Base-by-base conservation (phyloP, 2,329 filamentous ascomycete genomes). In the Amauroascus verrucosus region DNA sequence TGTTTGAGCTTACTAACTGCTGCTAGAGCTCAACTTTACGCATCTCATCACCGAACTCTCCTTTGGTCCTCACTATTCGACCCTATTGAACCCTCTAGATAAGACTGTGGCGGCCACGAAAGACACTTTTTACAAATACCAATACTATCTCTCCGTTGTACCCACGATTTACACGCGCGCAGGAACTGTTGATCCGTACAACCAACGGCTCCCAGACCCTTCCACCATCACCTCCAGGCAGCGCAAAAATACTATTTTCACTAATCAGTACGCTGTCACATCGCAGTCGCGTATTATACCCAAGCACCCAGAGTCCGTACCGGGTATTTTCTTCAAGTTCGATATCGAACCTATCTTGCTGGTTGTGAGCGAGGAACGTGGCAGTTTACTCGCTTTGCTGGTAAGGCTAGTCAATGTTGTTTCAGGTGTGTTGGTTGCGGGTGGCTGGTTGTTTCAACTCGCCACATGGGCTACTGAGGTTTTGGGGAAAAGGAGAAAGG, bases 241-340 rank as follows among this genome's bases (percentile, higher is more conserved):
- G 16, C 63, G 64, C 53, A 70, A 67, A 55, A 79, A 80, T 63
- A 84, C 82, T 51, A 82, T 98, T 65, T 81, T 85, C 70, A 97
- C 93, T 14, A 98, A 98, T 75, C 93, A 98, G 71, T 98, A 98
- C 74, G 93, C 91, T 56, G 93, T 95, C 0, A 97, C 90, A 0
- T 88, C 90, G 65, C 90, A 97, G 74, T 85, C 80, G 81, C 55
- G 41, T n/a, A 72, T 76, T 33, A 78, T 94, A 40, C 74, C 77
- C 52, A 85, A 94, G 63, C 82, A 76, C 61, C 65, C 66, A 0
- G 63, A 66, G 57, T 73, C 75, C 55, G 80, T 96, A 0, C 93
- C 93, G 0, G 93, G 93, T 30, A 82, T 98, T 57, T 98, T 97
- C 68, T 87, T 98, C 79, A 98, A 97, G 74, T 98, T 95, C 72